Evolutionary conservation across 2,329 filamentous ascomycete genomes (phyloP).

Genomic region (Podosphaera fusca): DNA sequence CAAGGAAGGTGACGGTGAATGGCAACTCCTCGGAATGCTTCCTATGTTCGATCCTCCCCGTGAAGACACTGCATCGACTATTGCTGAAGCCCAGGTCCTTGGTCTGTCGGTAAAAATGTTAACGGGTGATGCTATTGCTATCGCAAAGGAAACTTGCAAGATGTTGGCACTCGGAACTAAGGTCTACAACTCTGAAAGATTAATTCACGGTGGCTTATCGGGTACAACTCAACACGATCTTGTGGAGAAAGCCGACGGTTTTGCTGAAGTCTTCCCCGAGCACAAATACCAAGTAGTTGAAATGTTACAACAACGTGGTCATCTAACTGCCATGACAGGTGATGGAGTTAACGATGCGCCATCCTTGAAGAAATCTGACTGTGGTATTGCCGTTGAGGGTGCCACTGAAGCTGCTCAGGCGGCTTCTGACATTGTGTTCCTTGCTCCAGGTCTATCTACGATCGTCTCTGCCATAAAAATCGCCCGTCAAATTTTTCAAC

Average conservation of each 20-base stretch:
- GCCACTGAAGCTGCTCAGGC: slow-evolving; percentile 77
- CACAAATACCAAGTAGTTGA: slow-evolving; percentile 92
- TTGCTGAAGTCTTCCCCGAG: slow-evolving; percentile 84
- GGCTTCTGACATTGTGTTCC: slow-evolving; percentile 82
- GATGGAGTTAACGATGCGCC: slow-evolving; percentile 89
- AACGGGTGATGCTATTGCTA: slow-evolving; percentile 59
- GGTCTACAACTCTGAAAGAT: slow-evolving; percentile 59
- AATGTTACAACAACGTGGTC: slow-evolving; percentile 81
- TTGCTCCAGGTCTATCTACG: slow-evolving; percentile 71
- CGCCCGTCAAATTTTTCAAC: slow-evolving; percentile 85
- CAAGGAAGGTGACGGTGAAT: slow-evolving; percentile 48
- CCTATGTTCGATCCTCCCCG: slow-evolving; percentile 64
- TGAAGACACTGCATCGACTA: slow-evolving; percentile 58
- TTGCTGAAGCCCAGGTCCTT: slow-evolving; percentile 51
- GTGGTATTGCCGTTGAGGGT: slow-evolving; percentile 84
- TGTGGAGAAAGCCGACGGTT: slow-evolving; percentile 75
- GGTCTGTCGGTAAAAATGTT: slow-evolving; percentile 64
- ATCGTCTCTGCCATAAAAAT: slow-evolving; percentile 88
- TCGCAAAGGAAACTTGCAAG: slow-evolving; percentile 64
- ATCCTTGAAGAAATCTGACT: slow-evolving; percentile 82
- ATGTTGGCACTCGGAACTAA: slow-evolving; percentile 60
- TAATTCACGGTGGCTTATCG: slow-evolving; percentile 53
- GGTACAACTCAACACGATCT: slow-evolving; percentile 55
- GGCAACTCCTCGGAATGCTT: slow-evolving; percentile 53
- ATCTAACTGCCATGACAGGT: slow-evolving; percentile 89